Evolutionary conservation across 208 protist genomes (phyloP).

Genomic region (Leishmania arabica): DNA sequence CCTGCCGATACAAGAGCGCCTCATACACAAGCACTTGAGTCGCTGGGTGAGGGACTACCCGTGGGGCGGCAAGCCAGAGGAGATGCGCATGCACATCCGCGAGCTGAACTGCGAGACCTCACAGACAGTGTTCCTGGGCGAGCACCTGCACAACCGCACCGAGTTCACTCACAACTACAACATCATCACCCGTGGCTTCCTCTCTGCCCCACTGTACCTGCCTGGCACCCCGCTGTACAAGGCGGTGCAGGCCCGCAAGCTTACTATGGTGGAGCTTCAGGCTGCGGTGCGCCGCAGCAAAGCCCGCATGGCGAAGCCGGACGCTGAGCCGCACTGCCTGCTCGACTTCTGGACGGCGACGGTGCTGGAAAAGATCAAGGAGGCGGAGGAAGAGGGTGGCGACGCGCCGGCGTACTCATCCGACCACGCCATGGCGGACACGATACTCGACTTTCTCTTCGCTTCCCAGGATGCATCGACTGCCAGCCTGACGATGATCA

Average conservation of each 20-base stretch:
- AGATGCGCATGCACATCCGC: constrained; percentile 86
- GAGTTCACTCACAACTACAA: constrained; percentile 94
- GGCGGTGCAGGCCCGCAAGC: constrained; percentile 87
- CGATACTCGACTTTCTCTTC: constrained; percentile 94
- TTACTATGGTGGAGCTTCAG: constrained; percentile 83
- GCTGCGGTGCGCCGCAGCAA: constrained; percentile 81
- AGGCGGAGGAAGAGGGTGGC: constrained; percentile 72
- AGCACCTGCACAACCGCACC: constrained; percentile 83
- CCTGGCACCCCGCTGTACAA: constrained; percentile 92
- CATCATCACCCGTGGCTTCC: constrained; percentile 94
- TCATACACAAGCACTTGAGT: constrained; percentile 71
- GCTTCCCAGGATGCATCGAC: constrained; percentile 91
- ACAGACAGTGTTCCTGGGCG: constrained; percentile 92
- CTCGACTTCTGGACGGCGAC: constrained; percentile 93
- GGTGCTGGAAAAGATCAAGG: constrained; percentile 63
- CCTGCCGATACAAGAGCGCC: constrained; percentile 75
- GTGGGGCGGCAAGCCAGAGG: constrained; percentile 52
- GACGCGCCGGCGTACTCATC: constrained; percentile 68
- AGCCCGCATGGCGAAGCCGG: constrained; percentile 67
- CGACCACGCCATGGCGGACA: constrained; percentile 91
- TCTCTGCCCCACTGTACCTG: constrained; percentile 90
- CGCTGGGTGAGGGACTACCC: constrained; percentile 71
- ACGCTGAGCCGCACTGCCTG: constrained; percentile 86
- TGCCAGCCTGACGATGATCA: constrained; percentile 87
- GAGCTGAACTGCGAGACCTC: constrained; percentile 94